phyloP scores from a whole-genome alignment of 148 eudicot genomes.

The Silene uniflora region DNA sequence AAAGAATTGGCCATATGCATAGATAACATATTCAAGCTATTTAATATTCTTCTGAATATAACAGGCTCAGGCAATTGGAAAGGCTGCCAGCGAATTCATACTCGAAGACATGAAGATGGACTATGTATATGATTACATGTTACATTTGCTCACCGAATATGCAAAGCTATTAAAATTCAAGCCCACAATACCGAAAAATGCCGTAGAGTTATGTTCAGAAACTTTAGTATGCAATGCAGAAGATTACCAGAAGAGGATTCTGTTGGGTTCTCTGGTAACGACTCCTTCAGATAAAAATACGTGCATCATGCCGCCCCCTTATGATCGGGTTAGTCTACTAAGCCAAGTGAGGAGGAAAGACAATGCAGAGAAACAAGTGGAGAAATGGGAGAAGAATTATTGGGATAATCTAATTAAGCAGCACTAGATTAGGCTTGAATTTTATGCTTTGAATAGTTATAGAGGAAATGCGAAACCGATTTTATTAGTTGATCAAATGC shows the following conservation, averaged over 20 bases:
- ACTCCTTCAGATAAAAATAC: constrained; percentile 44
- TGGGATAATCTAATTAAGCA: constrained; percentile 36
- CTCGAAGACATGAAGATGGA: constrained; percentile 65
- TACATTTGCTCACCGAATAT: constrained; percentile 67
- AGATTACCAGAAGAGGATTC: constrained; percentile 50
- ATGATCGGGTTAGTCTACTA: constrained; percentile 26
- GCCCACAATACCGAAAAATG: constrained; percentile 48
- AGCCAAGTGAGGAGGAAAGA: constrained; percentile 30
- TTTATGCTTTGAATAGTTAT: constrained; percentile 9
- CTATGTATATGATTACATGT: constrained; percentile 79
- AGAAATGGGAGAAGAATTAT: constrained; percentile 53
- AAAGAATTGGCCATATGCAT: too few species aligned
- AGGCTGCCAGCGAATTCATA: constrained; percentile 50
- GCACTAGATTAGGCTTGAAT: constrained; percentile 7
- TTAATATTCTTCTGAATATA: too few species aligned
- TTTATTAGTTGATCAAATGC: constrained; percentile 3
- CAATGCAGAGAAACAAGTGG: constrained; percentile 40
- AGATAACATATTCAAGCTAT: too few species aligned
- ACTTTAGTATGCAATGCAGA: constrained; percentile 51
- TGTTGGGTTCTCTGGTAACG: constrained; percentile 56
- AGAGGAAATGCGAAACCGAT: constrained; percentile 1
- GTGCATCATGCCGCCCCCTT: constrained; percentile 71
- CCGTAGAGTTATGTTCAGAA: constrained; percentile 75
- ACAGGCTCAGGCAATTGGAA: constrained; percentile 71
- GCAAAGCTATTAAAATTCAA: constrained; percentile 65